Evolutionary conservation across 768 basidiomycete genomes (phyloP).

Genomic region (Mycena belliarum): DNA sequence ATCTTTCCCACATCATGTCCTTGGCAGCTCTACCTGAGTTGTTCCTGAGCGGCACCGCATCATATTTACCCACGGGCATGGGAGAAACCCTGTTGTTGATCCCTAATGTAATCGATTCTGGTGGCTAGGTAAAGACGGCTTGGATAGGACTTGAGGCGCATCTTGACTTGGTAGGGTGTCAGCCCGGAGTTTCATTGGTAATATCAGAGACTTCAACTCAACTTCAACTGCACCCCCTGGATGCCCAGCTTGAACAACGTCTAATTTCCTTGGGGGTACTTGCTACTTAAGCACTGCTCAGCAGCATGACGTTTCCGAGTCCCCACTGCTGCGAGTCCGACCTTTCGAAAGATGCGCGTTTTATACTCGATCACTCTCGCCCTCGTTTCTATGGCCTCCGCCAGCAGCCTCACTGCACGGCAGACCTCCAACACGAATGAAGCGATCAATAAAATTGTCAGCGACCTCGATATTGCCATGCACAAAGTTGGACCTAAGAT

Average conservation of each 20-base stretch:
- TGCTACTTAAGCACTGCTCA: neutral
- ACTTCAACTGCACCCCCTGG: neutral
- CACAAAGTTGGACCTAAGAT: slow-evolving; percentile 1
- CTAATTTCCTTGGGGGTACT: neutral
- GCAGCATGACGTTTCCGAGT: neutral
- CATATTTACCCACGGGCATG: neutral
- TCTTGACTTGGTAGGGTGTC: too few relatives aligned
- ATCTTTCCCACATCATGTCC: neutral
- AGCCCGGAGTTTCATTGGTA: too few relatives aligned
- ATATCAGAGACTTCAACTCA: too few relatives aligned
- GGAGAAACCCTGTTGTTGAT: neutral
- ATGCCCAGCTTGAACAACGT: neutral
- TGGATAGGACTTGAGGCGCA: too few relatives aligned
- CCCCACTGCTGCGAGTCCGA: neutral
- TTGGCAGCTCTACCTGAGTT: neutral
- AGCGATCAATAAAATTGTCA: neutral
- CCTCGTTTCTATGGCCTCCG: neutral
- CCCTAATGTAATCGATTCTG: neutral
- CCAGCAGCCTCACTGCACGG: neutral
- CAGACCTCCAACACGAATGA: slow-evolving; percentile 10
- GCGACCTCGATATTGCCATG: slow-evolving; percentile 1
- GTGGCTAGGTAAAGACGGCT: neutral
- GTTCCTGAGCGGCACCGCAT: neutral
- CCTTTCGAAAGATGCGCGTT: neutral
- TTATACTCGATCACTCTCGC: neutral